These are phyloP conservation scores for Coelastrella sp. DNA, from an alignment of 139 green algal species.

Conservation along the genomic window DNA sequence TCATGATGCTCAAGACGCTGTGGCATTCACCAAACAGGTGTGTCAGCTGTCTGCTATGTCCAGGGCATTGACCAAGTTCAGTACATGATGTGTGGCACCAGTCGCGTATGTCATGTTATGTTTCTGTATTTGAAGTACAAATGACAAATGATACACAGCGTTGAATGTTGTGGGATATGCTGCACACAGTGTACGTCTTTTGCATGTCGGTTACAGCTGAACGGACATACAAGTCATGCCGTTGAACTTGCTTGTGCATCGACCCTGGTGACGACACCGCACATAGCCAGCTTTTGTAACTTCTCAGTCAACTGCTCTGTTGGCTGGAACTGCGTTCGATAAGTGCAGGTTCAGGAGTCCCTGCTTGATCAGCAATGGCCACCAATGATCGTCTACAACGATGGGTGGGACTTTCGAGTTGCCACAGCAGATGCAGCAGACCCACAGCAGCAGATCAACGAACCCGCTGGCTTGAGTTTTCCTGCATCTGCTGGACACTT, in stretches of 20 bases:
- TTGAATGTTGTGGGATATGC: too few species aligned
- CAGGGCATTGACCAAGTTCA: slow-evolving; percentile 55
- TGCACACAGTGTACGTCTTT: too few species aligned
- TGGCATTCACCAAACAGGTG: slow-evolving; percentile 67
- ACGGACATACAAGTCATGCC: too few species aligned
- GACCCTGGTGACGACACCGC: too few species aligned
- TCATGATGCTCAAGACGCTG: slow-evolving; percentile 65
- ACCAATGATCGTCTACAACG: neutral
- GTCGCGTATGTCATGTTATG: slow-evolving; percentile 56
- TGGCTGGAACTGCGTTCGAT: too few species aligned
- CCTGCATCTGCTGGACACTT: too few species aligned
- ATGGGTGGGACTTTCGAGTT: slow-evolving; percentile 2
- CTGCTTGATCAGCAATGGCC: slow-evolving; percentile 26
- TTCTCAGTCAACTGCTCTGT: too few species aligned
- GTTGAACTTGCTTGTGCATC: too few species aligned
- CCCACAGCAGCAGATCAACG: neutral
- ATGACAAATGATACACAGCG: too few species aligned
- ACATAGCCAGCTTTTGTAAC: too few species aligned
- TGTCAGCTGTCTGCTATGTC: too few species aligned
- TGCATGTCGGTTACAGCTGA: too few species aligned
- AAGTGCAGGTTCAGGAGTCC: slow-evolving; percentile 8
- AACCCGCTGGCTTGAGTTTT: neutral
- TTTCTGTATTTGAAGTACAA: neutral
- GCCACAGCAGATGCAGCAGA: neutral
- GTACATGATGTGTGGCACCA: slow-evolving; percentile 35